Base-by-base conservation (phyloP, 495 filamentous ascomycete genomes). In the Aspergillus sparsus region DNA sequence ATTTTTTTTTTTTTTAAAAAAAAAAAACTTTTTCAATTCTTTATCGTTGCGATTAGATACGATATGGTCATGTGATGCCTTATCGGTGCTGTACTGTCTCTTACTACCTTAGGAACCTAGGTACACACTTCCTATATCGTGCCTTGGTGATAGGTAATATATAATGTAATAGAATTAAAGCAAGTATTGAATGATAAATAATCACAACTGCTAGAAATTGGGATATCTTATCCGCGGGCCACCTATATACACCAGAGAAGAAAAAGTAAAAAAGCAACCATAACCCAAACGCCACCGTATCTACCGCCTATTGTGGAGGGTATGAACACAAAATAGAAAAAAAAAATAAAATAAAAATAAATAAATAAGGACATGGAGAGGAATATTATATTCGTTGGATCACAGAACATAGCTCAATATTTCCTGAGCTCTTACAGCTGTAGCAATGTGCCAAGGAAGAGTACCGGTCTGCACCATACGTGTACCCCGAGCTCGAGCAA, bases 371-470 rank as follows among this genome's bases (percentile, higher is more conserved):
- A 27, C 21, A 3, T 27, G 21, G 21, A 27, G 21, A 27, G 21
- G 21, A 3, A 1, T 27, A 27, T 27, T 27, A 27, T 27, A 27
- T 27, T 27, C 21, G 21, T 3, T 3, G 1, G 21, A 27, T 75
- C 59, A 80, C 57, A 80, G 65, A 66, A 76, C 71, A 69, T 77
- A 77, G 60, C 77, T 80, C 58, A 80, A 52, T 27, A 78, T 65
- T 65, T 77, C 74, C 49, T 80, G 77, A 18, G 72, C 89, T 71
- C 87, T 87, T 64, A 88, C 80, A 34, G 87, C 92, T n/a, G 85
- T 89, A 31, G 85, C 88, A 61, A 97, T 80, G 80, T 97, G 92
- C 89, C 90, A 93, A 21, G 93, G 93, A 63, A 92, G 68, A 0
- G 87, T 81, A 58, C 87, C 86, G 27, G 70, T 74, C 49, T 85